These are phyloP conservation scores for Scenedesmus sp. DNA, from an alignment of 163 green algal genomes.

Conservation along the genomic window DNA sequence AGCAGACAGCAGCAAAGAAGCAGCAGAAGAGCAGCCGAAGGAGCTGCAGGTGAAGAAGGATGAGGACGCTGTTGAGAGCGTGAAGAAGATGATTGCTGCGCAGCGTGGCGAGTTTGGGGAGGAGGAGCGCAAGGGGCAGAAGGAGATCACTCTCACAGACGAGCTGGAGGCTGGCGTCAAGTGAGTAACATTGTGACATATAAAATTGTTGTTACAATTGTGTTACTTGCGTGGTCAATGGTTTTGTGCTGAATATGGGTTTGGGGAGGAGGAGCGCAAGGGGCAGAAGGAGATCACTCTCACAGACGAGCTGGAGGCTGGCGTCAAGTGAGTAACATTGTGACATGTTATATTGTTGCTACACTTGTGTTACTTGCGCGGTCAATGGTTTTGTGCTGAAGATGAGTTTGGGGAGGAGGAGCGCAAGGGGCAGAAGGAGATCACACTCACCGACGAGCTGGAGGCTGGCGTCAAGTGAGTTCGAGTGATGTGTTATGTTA, in stretches of 20 bases:
- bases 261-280: slow-evolving; percentile 67
- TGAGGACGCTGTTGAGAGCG: slow-evolving; percentile 42
- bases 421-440: slow-evolving; percentile 87
- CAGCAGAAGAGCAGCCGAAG: slow-evolving; percentile 42
- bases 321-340: background rate
- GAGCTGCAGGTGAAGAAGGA: slow-evolving; percentile 51
- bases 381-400: background rate
- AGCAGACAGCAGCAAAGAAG: slow-evolving; percentile 22
- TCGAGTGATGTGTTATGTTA: no score
- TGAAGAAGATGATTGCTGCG: slow-evolving; percentile 55
- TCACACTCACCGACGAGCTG: slow-evolving; percentile 49
- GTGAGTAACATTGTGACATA: background rate
- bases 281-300: slow-evolving; percentile 86
- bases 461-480: background rate
- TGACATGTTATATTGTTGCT: background rate
- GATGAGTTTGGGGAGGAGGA: slow-evolving; percentile 53
- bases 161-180: slow-evolving; percentile 41
- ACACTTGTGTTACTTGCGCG: background rate
- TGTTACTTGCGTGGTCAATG: background rate
- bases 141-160: slow-evolving; percentile 77
- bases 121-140: slow-evolving; percentile 83
- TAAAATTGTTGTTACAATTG: background rate
- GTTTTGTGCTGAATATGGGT: background rate
- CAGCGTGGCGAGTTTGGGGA: slow-evolving; percentile 67
- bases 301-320: background rate